These are phyloP conservation scores for Solanum aculeatissimum DNA, from an alignment of 305 asterid species.

Conservation along the genomic window DNA sequence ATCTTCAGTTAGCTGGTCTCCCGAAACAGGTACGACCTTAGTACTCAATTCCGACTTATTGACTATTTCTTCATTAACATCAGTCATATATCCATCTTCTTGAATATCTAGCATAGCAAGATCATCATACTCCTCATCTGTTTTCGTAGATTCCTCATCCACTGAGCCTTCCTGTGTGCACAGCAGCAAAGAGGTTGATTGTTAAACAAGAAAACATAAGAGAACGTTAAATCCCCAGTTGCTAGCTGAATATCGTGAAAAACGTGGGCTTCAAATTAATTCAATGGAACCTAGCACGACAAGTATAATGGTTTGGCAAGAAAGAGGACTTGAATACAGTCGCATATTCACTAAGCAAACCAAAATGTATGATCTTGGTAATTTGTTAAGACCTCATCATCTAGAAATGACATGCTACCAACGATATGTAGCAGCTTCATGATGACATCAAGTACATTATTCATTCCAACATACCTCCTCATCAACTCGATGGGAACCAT, in stretches of 20 bases:
- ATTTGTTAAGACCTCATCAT: neutral
- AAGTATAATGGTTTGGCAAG: neutral
- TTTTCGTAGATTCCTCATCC: slow-evolving; percentile 79
- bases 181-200: neutral
- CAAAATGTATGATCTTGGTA: neutral
- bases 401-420: neutral
- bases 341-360: neutral
- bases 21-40: neutral
- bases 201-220: neutral
- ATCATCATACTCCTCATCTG: slow-evolving; percentile 93
- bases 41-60: slow-evolving; percentile 5
- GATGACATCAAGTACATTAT: neutral
- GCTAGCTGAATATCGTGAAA: neutral
- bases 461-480: slow-evolving; percentile 52
- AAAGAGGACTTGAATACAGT: neutral
- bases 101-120: slow-evolving; percentile 70
- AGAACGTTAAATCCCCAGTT: neutral
- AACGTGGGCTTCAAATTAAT: neutral
- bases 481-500: slow-evolving; percentile 33
- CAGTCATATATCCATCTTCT: slow-evolving; percentile 34
- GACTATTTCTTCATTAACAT: slow-evolving; percentile 24
- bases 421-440: neutral
- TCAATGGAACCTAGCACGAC: neutral
- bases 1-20: slow-evolving; percentile 17
- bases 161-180: slow-evolving; percentile 83